Evolutionary conservation across 306 rosid species (phyloP).

Genomic region (Elaeagnus macrophylla): DNA sequence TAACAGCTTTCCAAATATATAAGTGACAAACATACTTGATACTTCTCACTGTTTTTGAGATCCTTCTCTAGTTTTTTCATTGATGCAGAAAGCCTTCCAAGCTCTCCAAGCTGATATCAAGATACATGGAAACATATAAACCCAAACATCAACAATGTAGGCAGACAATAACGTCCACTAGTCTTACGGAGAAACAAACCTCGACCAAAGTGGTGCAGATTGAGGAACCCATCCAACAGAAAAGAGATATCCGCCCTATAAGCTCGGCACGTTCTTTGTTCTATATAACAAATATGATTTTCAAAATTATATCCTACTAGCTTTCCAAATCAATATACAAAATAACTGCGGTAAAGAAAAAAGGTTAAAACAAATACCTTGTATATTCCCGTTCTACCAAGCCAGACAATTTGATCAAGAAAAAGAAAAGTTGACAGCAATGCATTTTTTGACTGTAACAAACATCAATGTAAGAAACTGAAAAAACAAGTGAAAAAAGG

Average conservation of each 20-base stretch:
- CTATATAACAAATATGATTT: conserved; percentile 28
- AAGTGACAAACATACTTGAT: conserved; percentile 45
- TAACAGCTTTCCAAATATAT: too few relatives aligned
- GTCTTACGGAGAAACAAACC: conserved; percentile 44
- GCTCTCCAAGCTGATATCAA: conserved; percentile 70
- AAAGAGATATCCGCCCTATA: conserved; percentile 74
- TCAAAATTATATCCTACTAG: not conserved
- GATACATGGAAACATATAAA: conserved; percentile 4
- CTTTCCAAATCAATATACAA: not conserved
- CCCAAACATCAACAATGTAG: too few relatives aligned
- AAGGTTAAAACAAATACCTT: conserved; percentile 33
- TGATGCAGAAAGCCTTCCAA: conserved; percentile 81
- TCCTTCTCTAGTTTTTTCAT: conserved; percentile 84
- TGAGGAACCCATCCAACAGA: conserved; percentile 91
- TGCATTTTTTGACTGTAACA: conserved; percentile 76
- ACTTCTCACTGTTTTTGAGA: conserved; percentile 50
- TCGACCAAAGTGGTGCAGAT: conserved; percentile 64
- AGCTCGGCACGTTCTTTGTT: conserved; percentile 75
- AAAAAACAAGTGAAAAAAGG: not conserved
- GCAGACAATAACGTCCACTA: not conserved
- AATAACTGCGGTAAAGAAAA: conserved; percentile 7
- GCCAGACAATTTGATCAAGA: conserved; percentile 98
- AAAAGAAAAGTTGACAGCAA: conserved; percentile 78
- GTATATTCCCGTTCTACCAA: conserved; percentile 70
- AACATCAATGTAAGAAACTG: conserved; percentile 3